These are phyloP conservation scores for Cercis canadensis DNA, from an alignment of 306 rosid species.

Conservation along the genomic window DNA sequence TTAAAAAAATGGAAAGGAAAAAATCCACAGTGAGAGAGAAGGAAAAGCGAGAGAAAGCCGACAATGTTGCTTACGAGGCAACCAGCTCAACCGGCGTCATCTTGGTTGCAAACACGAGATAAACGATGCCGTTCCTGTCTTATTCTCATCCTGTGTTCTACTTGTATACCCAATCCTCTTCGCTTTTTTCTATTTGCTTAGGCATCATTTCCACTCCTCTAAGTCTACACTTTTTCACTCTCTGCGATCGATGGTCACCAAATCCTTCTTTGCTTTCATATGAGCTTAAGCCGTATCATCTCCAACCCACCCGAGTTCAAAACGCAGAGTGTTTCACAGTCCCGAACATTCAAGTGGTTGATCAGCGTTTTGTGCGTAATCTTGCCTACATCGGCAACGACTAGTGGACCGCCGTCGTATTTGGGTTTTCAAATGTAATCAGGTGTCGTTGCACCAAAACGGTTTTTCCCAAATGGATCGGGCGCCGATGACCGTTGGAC, in stretches of 20 bases:
- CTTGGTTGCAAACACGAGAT: neutral
- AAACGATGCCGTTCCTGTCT: slow-evolving; percentile 42
- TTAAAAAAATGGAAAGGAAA: too few relatives aligned
- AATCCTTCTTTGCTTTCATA: neutral
- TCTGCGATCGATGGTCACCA: neutral
- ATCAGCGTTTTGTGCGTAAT: neutral
- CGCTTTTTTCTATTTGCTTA: neutral
- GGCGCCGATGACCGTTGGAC: slow-evolving; percentile 67
- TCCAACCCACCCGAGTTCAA: too few relatives aligned
- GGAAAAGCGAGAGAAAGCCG: neutral
- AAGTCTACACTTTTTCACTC: slow-evolving; percentile 29
- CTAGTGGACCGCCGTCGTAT: slow-evolving; percentile 28
- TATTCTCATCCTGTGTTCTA: neutral
- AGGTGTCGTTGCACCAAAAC: slow-evolving; percentile 23
- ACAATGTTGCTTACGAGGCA: slow-evolving; percentile 46
- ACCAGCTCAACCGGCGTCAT: slow-evolving; percentile 37
- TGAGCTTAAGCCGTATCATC: neutral
- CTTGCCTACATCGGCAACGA: neutral
- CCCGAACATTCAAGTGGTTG: neutral
- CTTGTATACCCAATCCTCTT: neutral
- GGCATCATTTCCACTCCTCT: slow-evolving; percentile 26
- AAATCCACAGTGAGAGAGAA: neutral
- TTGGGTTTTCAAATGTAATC: slow-evolving; percentile 45
- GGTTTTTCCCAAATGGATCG: slow-evolving; percentile 66
- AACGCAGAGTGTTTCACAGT: too few relatives aligned